Evolutionary conservation across 2,329 filamentous ascomycete genomes (phyloP), one percentile per base, ranked within the genome.

Genomic region (Aspergillus viridinutans): DNA sequence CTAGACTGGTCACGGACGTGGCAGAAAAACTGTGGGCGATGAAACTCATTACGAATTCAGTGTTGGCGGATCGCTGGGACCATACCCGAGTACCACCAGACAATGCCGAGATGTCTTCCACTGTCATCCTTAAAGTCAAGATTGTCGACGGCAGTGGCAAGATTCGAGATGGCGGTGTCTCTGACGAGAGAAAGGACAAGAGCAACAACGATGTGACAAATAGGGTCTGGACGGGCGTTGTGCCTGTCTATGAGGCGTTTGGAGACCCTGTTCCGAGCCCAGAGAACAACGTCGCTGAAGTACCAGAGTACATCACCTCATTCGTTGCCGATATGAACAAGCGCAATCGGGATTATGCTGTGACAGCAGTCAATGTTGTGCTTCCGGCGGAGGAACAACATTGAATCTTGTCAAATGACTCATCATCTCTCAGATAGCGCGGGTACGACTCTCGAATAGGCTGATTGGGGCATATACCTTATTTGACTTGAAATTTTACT

Each of bases 1-100:
- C 88, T 0, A 79, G 74, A 8, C 73, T 88, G 1, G 89, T 96
- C 6, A 83, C 84, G 1, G 84, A 88, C 58, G 72, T 75, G 0
- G 83, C 81, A 2, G 91, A 96, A 77, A 90, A 90, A 69, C 70
- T 90, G 4, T 94, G 84, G 76, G 90, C 90, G 7, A 88, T 96
- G 85, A 76, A 86, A 64, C 77, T 89, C 56, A 88, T 96, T 69
- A 95, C 90, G 1, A 82, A 96, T 71, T 81, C 82, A 40, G 85
- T 93, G 12, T 81, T 93, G 2, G 80, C 85, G 0, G 78, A 80
- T 12, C 84, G 90, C 4, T 96, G 89, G 85, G 77, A 80, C 20
- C 79, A 88, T 67, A 84, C 84, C 17, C 83, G 91, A 3, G 76
- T 85, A 5, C 90, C 90, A 4, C 90, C 90, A 1, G 88, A 85